phyloP scores from a whole-genome alignment of 768 basidiomycete species.

The Pisolithus orientalis region DNA sequence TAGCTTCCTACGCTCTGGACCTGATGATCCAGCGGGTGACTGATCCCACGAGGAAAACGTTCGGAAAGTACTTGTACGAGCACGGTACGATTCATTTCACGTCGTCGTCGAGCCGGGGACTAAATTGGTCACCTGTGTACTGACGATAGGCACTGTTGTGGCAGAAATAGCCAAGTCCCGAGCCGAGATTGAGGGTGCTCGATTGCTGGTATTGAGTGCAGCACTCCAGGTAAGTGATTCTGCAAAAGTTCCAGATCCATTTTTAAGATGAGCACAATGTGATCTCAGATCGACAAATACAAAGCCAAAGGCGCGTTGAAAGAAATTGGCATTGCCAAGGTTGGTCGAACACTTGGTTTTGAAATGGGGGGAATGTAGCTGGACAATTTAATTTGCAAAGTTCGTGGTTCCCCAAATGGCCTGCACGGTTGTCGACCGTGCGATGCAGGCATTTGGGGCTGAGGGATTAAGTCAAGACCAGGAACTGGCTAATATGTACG shows the following conservation, averaged over 20 bases:
- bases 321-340: constrained; percentile 98
- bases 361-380: background rate
- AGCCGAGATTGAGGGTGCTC: constrained; percentile 85
- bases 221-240: constrained; percentile 60
- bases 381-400: constrained; percentile 33
- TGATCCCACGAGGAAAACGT: constrained; percentile 87
- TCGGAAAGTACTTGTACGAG: constrained; percentile 86
- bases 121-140: background rate
- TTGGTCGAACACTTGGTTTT: constrained; percentile 21
- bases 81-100: constrained; percentile 54
- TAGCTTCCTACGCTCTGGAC: constrained; percentile 79
- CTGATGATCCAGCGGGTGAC: constrained; percentile 87
- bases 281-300: constrained; percentile 72
- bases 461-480: constrained; percentile 93
- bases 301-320: constrained; percentile 93
- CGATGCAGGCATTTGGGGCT: constrained; percentile 94
- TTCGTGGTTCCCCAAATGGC: constrained; percentile 94
- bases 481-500: constrained; percentile 71
- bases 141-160: constrained; percentile 66
- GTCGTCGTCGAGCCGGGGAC: background rate
- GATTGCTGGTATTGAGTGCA: constrained; percentile 87
- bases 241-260: background rate
- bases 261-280: background rate
- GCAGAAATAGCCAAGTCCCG: constrained; percentile 88
- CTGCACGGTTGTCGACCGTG: constrained; percentile 82